Percentiles rank a stretch among this genome's conserved stretches.
These are phyloP conservation scores for Cafeteria roenbergensis DNA, from an alignment of 108 stramenopile genomes.

Conservation along the genomic window DNA sequence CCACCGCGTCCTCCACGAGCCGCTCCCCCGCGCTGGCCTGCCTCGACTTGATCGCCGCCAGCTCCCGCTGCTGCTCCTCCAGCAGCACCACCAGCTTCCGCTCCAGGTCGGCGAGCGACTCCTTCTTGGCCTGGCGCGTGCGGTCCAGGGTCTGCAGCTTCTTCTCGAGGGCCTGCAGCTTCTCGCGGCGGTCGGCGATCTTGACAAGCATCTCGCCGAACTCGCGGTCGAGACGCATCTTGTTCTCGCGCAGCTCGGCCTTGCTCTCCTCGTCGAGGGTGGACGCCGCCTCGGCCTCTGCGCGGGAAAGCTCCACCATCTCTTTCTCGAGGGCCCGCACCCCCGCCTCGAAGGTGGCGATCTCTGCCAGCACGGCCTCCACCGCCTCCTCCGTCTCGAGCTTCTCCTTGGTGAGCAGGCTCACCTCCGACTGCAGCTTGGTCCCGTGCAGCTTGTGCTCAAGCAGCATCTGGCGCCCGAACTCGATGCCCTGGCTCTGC, in stretches of 20 bases:
- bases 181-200: constrained; percentile 61
- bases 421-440: constrained; percentile 62
- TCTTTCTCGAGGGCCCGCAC: constrained; percentile 58
- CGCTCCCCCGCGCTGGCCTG: constrained; percentile 48
- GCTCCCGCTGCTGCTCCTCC: constrained; percentile 68
- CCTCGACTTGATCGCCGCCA: constrained; percentile 51
- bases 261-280: constrained; percentile 41
- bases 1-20: constrained; percentile 24
- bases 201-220: constrained; percentile 62
- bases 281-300: constrained; percentile 53
- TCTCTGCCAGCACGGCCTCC: constrained; percentile 49
- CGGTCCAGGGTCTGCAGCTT: constrained; percentile 50
- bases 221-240: constrained; percentile 63
- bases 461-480: constrained; percentile 69
- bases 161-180: constrained; percentile 48
- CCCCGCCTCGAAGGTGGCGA: constrained; percentile 59
- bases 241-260: constrained; percentile 56
- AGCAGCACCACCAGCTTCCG: constrained; percentile 69
- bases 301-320: constrained; percentile 58
- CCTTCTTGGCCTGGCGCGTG: constrained; percentile 57
- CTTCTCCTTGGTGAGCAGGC: constrained; percentile 64
- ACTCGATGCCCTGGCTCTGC: constrained; percentile 66
- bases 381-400: constrained; percentile 58
- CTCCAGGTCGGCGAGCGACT: constrained; percentile 59
- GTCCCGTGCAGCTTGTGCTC: constrained; percentile 76